Percentiles rank a stretch among this genome's conserved stretches.
Evolutionary conservation across 768 basidiomycete genomes (phyloP).

Genomic region (Serendipita indica): DNA sequence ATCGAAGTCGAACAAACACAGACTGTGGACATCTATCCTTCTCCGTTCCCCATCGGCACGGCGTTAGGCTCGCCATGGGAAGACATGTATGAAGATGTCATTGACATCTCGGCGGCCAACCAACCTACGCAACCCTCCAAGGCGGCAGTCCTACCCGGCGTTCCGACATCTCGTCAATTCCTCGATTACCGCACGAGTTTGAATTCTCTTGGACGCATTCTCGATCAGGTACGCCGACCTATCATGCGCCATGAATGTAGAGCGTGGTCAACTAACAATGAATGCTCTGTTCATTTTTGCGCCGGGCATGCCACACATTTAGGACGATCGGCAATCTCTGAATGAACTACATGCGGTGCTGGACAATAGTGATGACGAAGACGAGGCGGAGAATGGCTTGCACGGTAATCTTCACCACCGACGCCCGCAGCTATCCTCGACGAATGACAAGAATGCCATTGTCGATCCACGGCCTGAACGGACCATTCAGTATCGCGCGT

Average conservation of each 20-base stretch:
- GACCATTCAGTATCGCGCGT: not conserved
- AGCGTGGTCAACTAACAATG: not conserved
- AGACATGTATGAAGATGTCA: not conserved
- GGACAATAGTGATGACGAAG: slow-evolving; percentile 2
- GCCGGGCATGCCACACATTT: too few relatives aligned
- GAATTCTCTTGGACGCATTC: slow-evolving; percentile 5
- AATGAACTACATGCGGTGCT: slow-evolving; percentile 8
- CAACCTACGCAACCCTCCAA: not conserved
- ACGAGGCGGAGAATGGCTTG: too few relatives aligned
- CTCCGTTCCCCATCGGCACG: not conserved
- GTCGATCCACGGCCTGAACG: not conserved
- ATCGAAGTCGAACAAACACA: not conserved
- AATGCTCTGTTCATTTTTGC: not conserved
- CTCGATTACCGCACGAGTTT: slow-evolving; percentile 4
- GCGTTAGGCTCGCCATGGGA: slow-evolving; percentile 5
- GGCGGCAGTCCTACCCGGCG: not conserved
- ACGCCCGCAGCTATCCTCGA: not conserved
- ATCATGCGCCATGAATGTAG: not conserved
- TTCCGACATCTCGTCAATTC: slow-evolving; percentile 6
- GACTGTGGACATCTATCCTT: not conserved
- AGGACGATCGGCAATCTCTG: slow-evolving; percentile 8
- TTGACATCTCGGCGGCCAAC: not conserved
- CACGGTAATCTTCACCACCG: not conserved
- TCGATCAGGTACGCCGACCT: slow-evolving; percentile 4
- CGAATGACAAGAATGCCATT: not conserved